Conservation (phyloP, 208 protist species). For the Angomonas deanei region DNA sequence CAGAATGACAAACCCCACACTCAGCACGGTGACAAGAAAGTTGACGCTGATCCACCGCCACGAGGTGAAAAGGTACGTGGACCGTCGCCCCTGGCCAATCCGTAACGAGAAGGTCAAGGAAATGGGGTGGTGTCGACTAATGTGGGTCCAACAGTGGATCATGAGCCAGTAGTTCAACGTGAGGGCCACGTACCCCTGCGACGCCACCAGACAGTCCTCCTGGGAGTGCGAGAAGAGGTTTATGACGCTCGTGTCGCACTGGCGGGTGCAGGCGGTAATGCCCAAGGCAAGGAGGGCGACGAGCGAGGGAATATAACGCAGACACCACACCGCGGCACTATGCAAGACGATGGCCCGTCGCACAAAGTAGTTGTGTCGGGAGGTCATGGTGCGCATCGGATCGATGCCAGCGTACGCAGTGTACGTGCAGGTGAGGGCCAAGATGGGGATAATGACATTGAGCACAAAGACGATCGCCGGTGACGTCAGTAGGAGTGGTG, state of each 20-base stretch:
- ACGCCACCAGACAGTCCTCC: slow-evolving; percentile 40
- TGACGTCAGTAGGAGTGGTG: slow-evolving; percentile 61
- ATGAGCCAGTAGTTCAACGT: slow-evolving; percentile 88
- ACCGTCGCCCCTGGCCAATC: slow-evolving; percentile 55
- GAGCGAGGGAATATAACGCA: slow-evolving; percentile 72
- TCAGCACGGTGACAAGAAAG: slow-evolving; percentile 44
- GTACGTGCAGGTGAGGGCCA: slow-evolving; percentile 77
- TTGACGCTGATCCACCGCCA: slow-evolving; percentile 61
- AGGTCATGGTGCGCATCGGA: slow-evolving; percentile 79
- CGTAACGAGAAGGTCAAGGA: slow-evolving; percentile 62
- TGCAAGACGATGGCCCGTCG: slow-evolving; percentile 77
- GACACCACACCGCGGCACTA: slow-evolving; percentile 65
- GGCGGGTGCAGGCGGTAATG: slow-evolving; percentile 41
- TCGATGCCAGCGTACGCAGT: slow-evolving; percentile 78
- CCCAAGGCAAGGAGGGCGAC: slow-evolving; percentile 59
- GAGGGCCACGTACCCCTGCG: slow-evolving; percentile 71
- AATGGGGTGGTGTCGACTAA: slow-evolving; percentile 79
- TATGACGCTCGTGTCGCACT: slow-evolving; percentile 33
- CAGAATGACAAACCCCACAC: slow-evolving; percentile 44
- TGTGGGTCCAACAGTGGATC: slow-evolving; percentile 87
- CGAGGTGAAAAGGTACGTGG: slow-evolving; percentile 67
- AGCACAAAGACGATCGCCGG: slow-evolving; percentile 73
- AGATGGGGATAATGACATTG: slow-evolving; percentile 74
- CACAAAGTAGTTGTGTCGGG: slow-evolving; percentile 82
- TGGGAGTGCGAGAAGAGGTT: slow-evolving; percentile 24